Base-by-base conservation (phyloP, 2,329 filamentous ascomycete species). In the Fusarium setosum region DNA sequence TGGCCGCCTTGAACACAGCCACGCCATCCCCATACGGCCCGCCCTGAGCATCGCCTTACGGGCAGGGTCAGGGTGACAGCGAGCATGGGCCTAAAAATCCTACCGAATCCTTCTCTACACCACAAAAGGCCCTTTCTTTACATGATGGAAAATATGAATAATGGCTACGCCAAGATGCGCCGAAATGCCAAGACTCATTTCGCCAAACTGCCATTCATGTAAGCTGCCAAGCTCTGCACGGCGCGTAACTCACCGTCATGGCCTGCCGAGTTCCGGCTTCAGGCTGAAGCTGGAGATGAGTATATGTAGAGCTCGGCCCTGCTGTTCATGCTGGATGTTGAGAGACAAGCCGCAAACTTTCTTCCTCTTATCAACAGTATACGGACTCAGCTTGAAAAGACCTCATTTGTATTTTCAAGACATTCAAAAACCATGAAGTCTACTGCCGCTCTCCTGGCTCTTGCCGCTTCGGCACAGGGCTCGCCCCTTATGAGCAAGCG, bases 401-500 rank as follows among this genome's bases (percentile, higher is more conserved):
- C 38, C 21, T 23, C 7, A 11, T 20, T 13, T 40, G 13, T 24
- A 12, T 7, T 3, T 26, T 3, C n/a, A 6, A 29, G 11, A 44
- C 3, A 23, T 44, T 12, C 2, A 29, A 1, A n/a, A n/a, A n/a
- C n/a, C 4, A 63, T 63, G 59, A 63, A 63, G 20, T 63, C 41
- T 3, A 10, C 29, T 4, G 5, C 41, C 4, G 21, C 21, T 20
- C 20, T 63, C 4, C 8, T 63, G 20, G 59, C 53, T 5, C 24
- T 63, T 5, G 35, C 35, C 1, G 18, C 47, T 1, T 9, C 35
- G 1, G 32, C 20, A 1, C 20, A 40, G 3, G 60, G 59, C 2
- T 63, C 59, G 0, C 47, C 61, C 1, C 20, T 63, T 4, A 7
- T 29, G 17, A 59, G 45, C 13, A 48, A 55, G 18, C 13, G 34